Evolutionary conservation across 2,329 filamentous ascomycete species (phyloP).

Genomic region (Xylogone sp.): DNA sequence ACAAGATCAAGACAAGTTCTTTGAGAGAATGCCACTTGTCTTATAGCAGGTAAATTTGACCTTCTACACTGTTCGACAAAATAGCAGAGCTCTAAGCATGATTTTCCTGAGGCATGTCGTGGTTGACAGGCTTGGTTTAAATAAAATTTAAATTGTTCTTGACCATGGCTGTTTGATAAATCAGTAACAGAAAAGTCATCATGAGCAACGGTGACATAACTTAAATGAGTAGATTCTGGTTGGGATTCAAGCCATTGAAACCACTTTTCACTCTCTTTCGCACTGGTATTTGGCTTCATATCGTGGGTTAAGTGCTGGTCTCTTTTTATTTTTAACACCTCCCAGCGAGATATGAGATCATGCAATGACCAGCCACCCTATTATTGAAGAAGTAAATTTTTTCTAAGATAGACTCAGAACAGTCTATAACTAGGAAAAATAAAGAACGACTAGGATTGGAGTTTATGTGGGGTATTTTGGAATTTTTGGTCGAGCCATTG

Average conservation of each 20-base stretch:
- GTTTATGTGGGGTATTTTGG: too few relatives aligned
- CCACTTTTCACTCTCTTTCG: constrained; percentile 12
- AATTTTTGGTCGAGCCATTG: too few relatives aligned
- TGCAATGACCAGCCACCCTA: too few relatives aligned
- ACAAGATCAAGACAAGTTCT: constrained; percentile 48
- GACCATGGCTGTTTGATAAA: constrained; percentile 13
- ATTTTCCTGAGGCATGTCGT: constrained; percentile 51
- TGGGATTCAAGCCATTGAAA: constrained; percentile 40
- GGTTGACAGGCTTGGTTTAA: constrained; percentile 37
- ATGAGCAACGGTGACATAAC: constrained; percentile 26
- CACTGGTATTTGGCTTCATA: background rate
- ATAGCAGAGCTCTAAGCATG: constrained; percentile 57
- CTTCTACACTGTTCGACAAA: constrained; percentile 58
- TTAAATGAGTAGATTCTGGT: constrained; percentile 28
- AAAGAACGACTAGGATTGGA: too few relatives aligned
- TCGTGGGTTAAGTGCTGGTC: background rate
- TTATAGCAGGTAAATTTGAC: constrained; percentile 40
- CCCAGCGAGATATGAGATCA: too few relatives aligned
- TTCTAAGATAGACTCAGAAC: too few relatives aligned
- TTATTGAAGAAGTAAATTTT: too few relatives aligned
- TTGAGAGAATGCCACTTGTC: constrained; percentile 48
- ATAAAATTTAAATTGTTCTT: constrained; percentile 16
- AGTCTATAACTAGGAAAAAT: too few relatives aligned
- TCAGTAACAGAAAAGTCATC: background rate
- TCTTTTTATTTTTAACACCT: too few relatives aligned